A percentile compares a stretch with the other conserved stretches of the same genome.
phyloP scores from a whole-genome alignment of 2,329 filamentous ascomycete species.

The Tricladium varicosporioides region DNA sequence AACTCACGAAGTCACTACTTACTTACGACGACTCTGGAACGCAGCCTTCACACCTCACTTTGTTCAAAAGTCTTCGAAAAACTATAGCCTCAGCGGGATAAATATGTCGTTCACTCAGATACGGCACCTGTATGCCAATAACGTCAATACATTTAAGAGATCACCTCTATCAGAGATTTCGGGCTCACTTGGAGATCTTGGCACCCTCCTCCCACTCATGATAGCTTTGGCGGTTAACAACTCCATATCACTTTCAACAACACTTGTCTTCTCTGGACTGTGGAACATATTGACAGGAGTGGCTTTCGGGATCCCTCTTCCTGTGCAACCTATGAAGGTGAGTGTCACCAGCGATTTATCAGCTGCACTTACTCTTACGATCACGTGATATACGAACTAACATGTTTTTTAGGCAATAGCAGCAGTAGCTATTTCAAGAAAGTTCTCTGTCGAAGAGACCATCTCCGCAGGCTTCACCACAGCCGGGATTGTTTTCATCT shows the following conservation, averaged over 20 bases:
- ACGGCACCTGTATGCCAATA: constrained; percentile 40
- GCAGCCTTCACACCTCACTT: neutral
- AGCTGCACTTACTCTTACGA: neutral
- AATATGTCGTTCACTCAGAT: constrained; percentile 25
- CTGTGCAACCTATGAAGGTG: constrained; percentile 83
- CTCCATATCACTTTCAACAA: constrained; percentile 79
- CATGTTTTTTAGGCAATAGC: constrained; percentile 72
- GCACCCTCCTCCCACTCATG: constrained; percentile 85
- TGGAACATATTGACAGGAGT: constrained; percentile 83
- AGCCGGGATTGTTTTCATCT: constrained; percentile 66
- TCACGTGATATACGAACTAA: constrained; percentile 12
- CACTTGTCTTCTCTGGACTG: constrained; percentile 82
- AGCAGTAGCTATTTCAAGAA: constrained; percentile 75
- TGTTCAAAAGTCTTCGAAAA: neutral
- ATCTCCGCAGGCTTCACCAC: constrained; percentile 84
- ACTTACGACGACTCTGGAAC: neutral
- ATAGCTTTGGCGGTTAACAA: constrained; percentile 77
- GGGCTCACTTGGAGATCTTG: constrained; percentile 83
- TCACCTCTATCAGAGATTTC: constrained; percentile 75
- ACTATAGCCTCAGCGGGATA: neutral
- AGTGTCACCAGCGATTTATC: neutral
- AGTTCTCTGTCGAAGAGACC: constrained; percentile 66
- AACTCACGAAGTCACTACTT: neutral
- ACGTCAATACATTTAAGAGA: constrained; percentile 52
- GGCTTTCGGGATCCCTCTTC: constrained; percentile 83